Evolutionary conservation across 768 basidiomycete species (phyloP).

Genomic region (Suillus fuscotomentosus): DNA sequence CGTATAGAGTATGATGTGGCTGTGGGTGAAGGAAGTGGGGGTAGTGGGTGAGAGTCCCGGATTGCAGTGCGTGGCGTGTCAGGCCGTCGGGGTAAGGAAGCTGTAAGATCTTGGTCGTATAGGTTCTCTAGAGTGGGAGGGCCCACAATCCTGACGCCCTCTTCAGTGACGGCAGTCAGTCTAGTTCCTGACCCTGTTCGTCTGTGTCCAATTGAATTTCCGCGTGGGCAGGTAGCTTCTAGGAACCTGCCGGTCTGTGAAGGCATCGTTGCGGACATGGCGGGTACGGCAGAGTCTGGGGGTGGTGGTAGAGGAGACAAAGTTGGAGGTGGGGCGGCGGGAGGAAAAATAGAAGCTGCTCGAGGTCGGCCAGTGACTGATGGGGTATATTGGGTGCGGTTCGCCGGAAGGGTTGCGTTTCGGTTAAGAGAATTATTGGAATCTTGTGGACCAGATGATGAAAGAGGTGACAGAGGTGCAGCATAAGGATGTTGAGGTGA

Average conservation of each 20-base stretch:
- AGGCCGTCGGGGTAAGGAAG: slow-evolving; percentile 31
- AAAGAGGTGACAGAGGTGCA: slow-evolving; percentile 19
- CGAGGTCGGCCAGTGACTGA: slow-evolving; percentile 40
- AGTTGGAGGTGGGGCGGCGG: slow-evolving; percentile 63
- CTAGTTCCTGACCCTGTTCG: slow-evolving; percentile 56
- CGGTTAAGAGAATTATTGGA: slow-evolving; percentile 30
- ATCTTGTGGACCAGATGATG: slow-evolving; percentile 8
- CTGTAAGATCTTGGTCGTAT: slow-evolving; percentile 27
- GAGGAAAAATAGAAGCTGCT: slow-evolving; percentile 61
- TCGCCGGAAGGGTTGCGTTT: slow-evolving; percentile 33
- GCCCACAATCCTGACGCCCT: slow-evolving; percentile 42
- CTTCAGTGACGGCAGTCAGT: slow-evolving; percentile 64
- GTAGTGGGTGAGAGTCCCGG: slow-evolving; percentile 63
- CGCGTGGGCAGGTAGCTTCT: slow-evolving; percentile 43
- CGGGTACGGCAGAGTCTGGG: slow-evolving; percentile 34
- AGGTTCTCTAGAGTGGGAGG: slow-evolving; percentile 18
- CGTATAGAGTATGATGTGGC: slow-evolving; percentile 27
- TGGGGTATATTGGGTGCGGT: slow-evolving; percentile 25
- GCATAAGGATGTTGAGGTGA: slow-evolving; percentile 52
- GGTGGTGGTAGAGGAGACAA: slow-evolving; percentile 58
- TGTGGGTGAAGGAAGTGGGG: slow-evolving; percentile 58
- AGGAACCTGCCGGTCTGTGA: slow-evolving; percentile 31
- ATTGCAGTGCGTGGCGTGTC: slow-evolving; percentile 43
- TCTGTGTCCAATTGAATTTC: slow-evolving; percentile 50
- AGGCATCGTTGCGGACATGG: slow-evolving; percentile 29